Base-by-base conservation (phyloP, 441 rosid species). In the Erodium texanum region DNA sequence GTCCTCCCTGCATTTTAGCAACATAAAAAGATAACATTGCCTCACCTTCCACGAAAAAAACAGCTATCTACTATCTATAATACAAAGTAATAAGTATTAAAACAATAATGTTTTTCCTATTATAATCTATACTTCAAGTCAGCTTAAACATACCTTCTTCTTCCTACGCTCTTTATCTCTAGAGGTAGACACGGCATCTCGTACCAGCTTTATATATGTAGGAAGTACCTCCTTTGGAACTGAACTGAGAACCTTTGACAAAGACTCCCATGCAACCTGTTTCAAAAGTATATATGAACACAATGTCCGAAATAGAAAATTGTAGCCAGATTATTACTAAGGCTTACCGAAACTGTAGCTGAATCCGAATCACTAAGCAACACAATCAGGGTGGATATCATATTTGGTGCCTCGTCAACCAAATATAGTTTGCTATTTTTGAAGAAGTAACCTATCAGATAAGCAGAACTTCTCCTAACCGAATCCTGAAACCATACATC, bases 191-290 rank as follows among this genome's bases (percentile, higher is more conserved):
- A 89, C 89, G 70, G 99, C 96, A 84, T 93, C 99, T 23, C 99
- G 96, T 61, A 93, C 96, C 68, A 88, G 77, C 81, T 93, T 96
- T 68, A 90, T 80, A 77, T 88, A 93, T 11, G 97, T 86, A 65
- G 97, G 96, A 77, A 90, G 93, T 62, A 90, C 83, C 80, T 93
- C 99, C 77, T 90, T 93, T 11, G 98, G 98, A 79, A 96, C 93
- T 56, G 99, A 93, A 77, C 85, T 76, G 77, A 90, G 83, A 77
- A 96, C 97, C 80, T 90, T 85, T 38, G 92, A 82, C 76, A 93
- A 81, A 65, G 97, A 98, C 80, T 93, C 98, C 99, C 99, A 96
- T 62, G 98, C 87, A 80, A 79, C 90, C 99, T 96, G 75, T 79
- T 66, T 24, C 67, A 71, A 19, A 66, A 24, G 73, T 67, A 64